Base-by-base conservation (phyloP, 345 rosid species). In the Sapria himalayana region DNA sequence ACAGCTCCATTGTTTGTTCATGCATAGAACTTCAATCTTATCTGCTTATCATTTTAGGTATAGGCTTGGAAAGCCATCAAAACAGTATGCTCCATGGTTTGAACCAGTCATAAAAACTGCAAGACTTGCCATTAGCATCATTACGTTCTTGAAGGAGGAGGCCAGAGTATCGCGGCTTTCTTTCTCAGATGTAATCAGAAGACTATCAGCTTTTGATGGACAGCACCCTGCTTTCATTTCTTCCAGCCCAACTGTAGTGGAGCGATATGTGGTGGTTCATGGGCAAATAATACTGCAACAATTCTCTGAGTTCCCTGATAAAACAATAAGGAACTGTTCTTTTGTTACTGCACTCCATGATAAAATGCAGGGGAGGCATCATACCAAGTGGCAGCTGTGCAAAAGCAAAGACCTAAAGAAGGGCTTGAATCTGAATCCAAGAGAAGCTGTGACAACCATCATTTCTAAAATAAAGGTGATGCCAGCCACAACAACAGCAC, bases 41-140 rank as follows among this genome's bases (percentile, higher is more conserved):
- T n/a, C n/a, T n/a, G n/a, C 43, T 35, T 34, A 23, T 19, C 18
- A 43, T 33, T 59, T 45, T 67, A 85, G 94, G 93, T 85, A 85
- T 56, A 62, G 81, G 58, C 93, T 81, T 18, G 96, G 93, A 5
- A 64, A 65, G 55, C 96, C 96, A 5, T 73, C 92, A 22, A 73
- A 73, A 51, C 78, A 73, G 29, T 85, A 81, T 61, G 68, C 71
- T 21, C 74, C 78, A 4, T 85, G 96, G 93, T 69, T 55, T 51
- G 58, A 49, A 49, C 72, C 84, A 23, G 79, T 77, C 19, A 48
- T 77, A 17, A 77, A 72, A 70, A 73, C 81, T 22, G 86, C 86
- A 24, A 57, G 59, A 39, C 61, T 85, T 19, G 96, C 70, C 12
- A 63, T 67, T 39, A 58, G 76, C 61, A 71, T 85, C 18, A 61